Percentiles rank a stretch among this genome's conserved stretches.
These are phyloP conservation scores for Mortierella antarctica DNA, from an alignment of 192 early-diverging fungal genomes.

Conservation along the genomic window DNA sequence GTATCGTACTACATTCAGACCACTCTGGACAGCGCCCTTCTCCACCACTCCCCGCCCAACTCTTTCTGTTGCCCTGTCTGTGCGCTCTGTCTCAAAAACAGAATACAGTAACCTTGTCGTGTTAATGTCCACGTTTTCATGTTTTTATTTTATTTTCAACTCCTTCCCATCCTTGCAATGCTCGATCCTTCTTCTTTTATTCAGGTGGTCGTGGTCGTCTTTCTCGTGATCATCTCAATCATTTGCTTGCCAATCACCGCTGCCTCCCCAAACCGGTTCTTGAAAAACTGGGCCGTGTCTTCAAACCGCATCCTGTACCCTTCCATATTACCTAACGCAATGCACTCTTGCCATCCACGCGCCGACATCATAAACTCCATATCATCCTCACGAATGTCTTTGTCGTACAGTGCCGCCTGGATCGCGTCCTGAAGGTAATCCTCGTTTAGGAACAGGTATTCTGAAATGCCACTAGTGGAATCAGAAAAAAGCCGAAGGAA, in stretches of 20 bases:
- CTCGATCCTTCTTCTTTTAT: no score
- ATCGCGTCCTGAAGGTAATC: slow-evolving; percentile 91
- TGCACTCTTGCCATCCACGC: slow-evolving; percentile 93
- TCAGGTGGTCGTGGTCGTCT: slow-evolving; percentile 21
- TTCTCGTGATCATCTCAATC: slow-evolving; percentile 67
- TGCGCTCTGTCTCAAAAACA: no score
- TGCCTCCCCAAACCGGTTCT: slow-evolving; percentile 67
- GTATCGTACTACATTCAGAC: no score
- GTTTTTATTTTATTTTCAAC: no score
- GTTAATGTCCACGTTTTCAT: no score
- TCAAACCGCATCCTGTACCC: slow-evolving; percentile 89
- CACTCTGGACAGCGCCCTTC: no score
- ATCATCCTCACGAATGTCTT: slow-evolving; percentile 82
- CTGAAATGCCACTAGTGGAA: slow-evolving; percentile 81
- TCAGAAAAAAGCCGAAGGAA: background rate
- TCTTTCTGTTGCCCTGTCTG: no score
- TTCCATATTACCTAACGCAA: slow-evolving; percentile 83
- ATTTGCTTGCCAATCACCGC: slow-evolving; percentile 66
- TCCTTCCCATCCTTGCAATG: no score
- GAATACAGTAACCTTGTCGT: no score
- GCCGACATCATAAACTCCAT: slow-evolving; percentile 94
- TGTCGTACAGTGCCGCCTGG: slow-evolving; percentile 79
- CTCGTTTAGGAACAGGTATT: slow-evolving; percentile 88
- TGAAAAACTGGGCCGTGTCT: slow-evolving; percentile 85
- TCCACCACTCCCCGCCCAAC: no score